Percentiles rank a stretch among this genome's conserved stretches.
phyloP scores from a whole-genome alignment of 441 rosid species.

The Gossypium laxum region DNA sequence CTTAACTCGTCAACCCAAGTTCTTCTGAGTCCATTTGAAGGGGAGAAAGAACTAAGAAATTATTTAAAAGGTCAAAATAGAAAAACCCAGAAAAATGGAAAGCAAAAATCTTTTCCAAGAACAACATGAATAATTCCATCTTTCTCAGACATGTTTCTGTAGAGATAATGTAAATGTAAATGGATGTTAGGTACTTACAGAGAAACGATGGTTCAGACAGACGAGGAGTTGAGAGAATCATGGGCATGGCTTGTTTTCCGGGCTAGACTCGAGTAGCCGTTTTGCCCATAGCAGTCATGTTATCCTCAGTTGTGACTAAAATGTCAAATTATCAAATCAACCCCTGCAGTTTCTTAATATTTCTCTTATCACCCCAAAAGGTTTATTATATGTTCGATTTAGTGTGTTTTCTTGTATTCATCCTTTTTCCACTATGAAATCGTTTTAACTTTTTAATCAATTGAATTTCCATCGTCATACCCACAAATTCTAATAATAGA shows the following conservation, averaged over 20 bases:
- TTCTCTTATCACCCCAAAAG: not conserved
- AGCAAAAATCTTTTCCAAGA: not conserved
- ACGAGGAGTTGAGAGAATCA: conserved; percentile 26
- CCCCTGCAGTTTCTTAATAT: conserved; percentile 1
- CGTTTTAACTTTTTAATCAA: not conserved
- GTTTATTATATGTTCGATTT: not conserved
- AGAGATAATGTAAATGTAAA: not conserved
- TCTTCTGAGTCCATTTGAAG: not conserved
- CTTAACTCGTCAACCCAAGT: not conserved
- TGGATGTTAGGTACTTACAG: conserved; percentile 23
- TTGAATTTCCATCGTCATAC: not conserved
- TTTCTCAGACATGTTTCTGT: not conserved
- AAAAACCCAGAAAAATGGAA: not conserved
- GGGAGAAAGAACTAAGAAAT: not conserved
- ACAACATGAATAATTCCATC: not conserved
- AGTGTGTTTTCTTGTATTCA: not conserved
- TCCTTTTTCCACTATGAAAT: not conserved
- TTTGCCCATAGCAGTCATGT: conserved; percentile 3
- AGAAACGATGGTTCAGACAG: conserved; percentile 21
- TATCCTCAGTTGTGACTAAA: conserved; percentile 20
- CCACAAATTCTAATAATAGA: no score
- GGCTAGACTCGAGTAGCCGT: conserved; percentile 4
- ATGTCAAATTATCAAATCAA: not conserved
- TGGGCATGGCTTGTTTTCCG: conserved; percentile 29
- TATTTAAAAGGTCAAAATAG: not conserved